Evolutionary conservation across 768 basidiomycete species (phyloP), one percentile per base, ranked within the genome.

Genomic region (Boletus tomentosulus): DNA sequence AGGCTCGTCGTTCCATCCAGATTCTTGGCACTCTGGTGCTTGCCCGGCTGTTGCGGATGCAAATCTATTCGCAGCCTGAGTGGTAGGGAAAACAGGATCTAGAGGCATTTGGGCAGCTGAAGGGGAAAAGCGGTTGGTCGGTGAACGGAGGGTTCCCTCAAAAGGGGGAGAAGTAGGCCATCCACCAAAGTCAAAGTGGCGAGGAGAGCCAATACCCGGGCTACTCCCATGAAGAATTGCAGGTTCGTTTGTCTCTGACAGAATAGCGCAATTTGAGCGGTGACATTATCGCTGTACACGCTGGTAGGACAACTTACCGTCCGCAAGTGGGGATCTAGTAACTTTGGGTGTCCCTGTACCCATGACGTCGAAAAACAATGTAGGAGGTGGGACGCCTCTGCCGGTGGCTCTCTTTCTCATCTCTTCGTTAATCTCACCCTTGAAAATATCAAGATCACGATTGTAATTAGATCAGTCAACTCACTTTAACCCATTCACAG

Each of bases 371-470:
- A 42, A 16, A 15, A 46, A 19, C 12, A 10, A 31, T 1, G 48
- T 9, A n/a, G 42, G 8, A 13, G 33, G 46, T 19, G 16, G 48
- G 10, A 8, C 46, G 16, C 47, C 13, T 31, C 6, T 38, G 25
- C 48, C 51, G 11, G 3, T 30, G 7, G 61, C 27, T 34, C 37
- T 49, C 22, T 31, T 35, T 44, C 55, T 57, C 19, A 46, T 0
- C 46, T 54, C 52, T 12, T 15, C 12, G 5, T 34, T 25, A 0
- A 63, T 54, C 22, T 51, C 39, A 10, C 34, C 43, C 62, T 64
- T 13, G 13, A 15, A 22, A 13, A 3, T 11, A 16, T 58, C 39
- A 45, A 27, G 13, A 22, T 24, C 3, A 35, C 9, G 9, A 44
- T 2, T 24, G 9, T 9, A 19, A 24, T 1, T 0, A 12, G 34